Conservation (phyloP, 1,284 basidiomycete genomes). For the Apiotrichum domesticum region DNA sequence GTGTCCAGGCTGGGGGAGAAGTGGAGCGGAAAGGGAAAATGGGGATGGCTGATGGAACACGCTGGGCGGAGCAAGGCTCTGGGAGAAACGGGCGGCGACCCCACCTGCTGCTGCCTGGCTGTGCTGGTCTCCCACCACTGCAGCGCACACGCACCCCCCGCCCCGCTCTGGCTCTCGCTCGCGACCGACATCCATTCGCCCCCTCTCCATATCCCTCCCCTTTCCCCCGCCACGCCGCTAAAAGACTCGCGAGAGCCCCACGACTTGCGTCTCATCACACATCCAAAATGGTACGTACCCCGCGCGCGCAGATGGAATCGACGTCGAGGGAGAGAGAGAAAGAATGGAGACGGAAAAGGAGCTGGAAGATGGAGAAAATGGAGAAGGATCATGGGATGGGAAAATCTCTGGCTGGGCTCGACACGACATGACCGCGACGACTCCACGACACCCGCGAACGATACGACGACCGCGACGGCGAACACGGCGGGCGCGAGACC, state of each 20-base stretch:
- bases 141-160: too few species aligned
- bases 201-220: background rate
- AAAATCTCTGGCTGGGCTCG: background rate
- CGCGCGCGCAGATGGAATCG: too few species aligned
- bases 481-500: background rate
- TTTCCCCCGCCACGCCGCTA: background rate
- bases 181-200: too few species aligned
- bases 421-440: background rate
- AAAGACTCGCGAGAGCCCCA: slow-evolving; percentile 7
- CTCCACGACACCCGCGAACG: background rate
- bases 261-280: slow-evolving; percentile 2
- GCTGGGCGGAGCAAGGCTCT: too few species aligned
- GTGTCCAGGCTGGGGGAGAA: too few species aligned
- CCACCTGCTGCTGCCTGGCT: background rate
- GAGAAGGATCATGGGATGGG: background rate
- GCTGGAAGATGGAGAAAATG: background rate
- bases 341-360: background rate
- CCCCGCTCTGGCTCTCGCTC: too few species aligned
- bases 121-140: background rate
- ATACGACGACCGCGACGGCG: background rate
- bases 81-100: background rate
- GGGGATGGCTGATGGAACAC: too few species aligned
- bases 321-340: background rate
- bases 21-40: too few species aligned
- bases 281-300: slow-evolving; percentile 22